phyloP scores from a whole-genome alignment of 805 yeast genomes.

The Pichia exigua region DNA sequence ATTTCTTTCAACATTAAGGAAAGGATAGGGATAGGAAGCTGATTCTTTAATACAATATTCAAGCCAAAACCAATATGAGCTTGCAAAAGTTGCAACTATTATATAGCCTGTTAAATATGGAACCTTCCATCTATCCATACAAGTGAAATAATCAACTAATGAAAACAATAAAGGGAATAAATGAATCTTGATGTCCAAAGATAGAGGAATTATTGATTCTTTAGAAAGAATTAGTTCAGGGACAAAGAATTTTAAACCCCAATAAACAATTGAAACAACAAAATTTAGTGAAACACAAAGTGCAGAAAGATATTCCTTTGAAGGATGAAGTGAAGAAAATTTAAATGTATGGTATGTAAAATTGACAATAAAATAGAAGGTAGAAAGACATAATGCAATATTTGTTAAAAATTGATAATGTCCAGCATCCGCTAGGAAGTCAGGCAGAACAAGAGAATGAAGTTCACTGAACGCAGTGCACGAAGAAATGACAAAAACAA shows the following conservation, averaged over 20 bases:
- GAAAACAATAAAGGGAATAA: constrained; percentile 49
- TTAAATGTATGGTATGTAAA: constrained; percentile 31
- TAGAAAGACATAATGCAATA: constrained; percentile 43
- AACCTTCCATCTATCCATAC: constrained; percentile 39
- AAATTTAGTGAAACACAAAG: constrained; percentile 50
- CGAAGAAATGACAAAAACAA: constrained; percentile 10
- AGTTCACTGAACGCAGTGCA: constrained; percentile 11
- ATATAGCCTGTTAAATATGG: constrained; percentile 31
- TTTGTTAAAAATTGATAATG: constrained; percentile 69
- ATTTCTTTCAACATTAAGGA: constrained; percentile 45
- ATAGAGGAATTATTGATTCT: constrained; percentile 35
- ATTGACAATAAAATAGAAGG: constrained; percentile 35
- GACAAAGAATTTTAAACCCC: constrained; percentile 56
- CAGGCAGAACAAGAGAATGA: constrained; percentile 35
- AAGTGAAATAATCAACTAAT: constrained; percentile 44
- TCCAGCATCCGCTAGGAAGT: constrained; percentile 46
- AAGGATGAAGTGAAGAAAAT: constrained; percentile 1
- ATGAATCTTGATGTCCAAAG: constrained; percentile 52
- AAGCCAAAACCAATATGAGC: constrained; percentile 47
- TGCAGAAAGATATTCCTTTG: constrained; percentile 42
- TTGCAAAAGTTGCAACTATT: constrained; percentile 33
- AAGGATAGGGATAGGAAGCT: constrained; percentile 54
- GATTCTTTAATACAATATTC: constrained; percentile 41
- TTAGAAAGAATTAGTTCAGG: constrained; percentile 38
- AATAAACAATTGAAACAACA: constrained; percentile 56